Evolutionary conservation across 768 basidiomycete genomes (phyloP).

Genomic region (Mycena alexandri): DNA sequence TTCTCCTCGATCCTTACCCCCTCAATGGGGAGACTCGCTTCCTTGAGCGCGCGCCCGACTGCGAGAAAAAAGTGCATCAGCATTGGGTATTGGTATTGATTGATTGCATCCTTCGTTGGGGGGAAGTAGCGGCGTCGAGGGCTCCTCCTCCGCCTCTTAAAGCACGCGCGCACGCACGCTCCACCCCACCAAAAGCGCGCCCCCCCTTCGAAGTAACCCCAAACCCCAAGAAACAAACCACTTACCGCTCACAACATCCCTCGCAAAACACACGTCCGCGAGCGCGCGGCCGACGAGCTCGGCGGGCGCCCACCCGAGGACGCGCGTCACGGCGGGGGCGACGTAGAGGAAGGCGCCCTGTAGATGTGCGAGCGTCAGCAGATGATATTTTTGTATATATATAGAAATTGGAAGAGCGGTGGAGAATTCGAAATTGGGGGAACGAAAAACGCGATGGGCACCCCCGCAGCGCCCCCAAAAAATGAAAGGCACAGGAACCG

Average conservation of each 20-base stretch:
- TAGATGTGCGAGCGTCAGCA: not conserved
- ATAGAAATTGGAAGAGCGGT: not conserved
- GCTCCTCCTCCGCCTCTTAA: too few species aligned
- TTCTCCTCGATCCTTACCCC: conserved; percentile 2
- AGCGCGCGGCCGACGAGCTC: conserved; percentile 87
- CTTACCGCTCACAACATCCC: conserved; percentile 75
- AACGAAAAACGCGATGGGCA: too few species aligned
- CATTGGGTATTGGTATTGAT: too few species aligned
- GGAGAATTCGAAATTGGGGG: not conserved
- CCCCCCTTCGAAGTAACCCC: too few species aligned
- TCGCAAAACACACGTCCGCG: conserved; percentile 87
- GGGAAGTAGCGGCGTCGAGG: too few species aligned
- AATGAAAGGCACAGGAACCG: too few species aligned
- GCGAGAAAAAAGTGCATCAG: not conserved
- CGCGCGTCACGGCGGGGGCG: conserved; percentile 80
- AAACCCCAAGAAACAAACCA: not conserved
- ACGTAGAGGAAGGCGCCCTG: conserved; percentile 95
- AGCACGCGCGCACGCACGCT: too few species aligned
- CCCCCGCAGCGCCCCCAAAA: too few species aligned
- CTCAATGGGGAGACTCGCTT: conserved; percentile 65
- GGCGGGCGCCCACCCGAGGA: conserved; percentile 88
- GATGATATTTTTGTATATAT: conserved; percentile 68
- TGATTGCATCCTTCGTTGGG: too few species aligned
- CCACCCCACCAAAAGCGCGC: too few species aligned
- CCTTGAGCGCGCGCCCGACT: conserved; percentile 37